Conservation (phyloP, 306 rosid genomes). For the Macrotyloma uniflorum region DNA sequence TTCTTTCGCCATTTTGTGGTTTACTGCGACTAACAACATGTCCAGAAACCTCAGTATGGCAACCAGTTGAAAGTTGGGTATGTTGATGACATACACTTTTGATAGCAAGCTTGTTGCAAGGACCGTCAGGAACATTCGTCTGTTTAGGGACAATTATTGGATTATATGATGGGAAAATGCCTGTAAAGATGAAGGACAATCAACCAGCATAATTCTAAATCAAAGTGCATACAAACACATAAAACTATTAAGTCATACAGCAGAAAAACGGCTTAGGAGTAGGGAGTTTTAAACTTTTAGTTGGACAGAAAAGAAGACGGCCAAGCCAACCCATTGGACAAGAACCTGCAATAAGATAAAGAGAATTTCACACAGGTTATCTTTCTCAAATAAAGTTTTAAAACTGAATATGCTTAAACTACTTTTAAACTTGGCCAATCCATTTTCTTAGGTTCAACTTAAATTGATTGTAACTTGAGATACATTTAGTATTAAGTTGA, state of each 20-base stretch:
- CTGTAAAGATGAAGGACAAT: constrained; percentile 16
- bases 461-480: neutral
- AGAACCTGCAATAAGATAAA: constrained; percentile 30
- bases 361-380: neutral
- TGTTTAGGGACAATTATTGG: constrained; percentile 16
- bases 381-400: neutral
- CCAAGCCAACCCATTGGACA: constrained; percentile 41
- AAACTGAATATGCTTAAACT: neutral
- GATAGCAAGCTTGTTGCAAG: constrained; percentile 11
- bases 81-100: neutral
- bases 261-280: constrained; percentile 26
- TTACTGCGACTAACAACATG: neutral
- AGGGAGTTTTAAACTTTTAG: constrained; percentile 27
- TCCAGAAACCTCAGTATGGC: neutral
- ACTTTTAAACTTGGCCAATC: constrained; percentile 3
- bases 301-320: constrained; percentile 42
- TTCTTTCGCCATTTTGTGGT: constrained; percentile 16
- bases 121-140: neutral
- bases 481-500: neutral
- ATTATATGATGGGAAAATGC: constrained; percentile 37
- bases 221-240: neutral
- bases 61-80: neutral
- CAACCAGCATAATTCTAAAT: neutral
- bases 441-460: neutral
- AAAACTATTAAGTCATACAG: constrained; percentile 32